phyloP scores from a whole-genome alignment of 2,329 filamentous ascomycete genomes.

The Alternaria sp. region DNA sequence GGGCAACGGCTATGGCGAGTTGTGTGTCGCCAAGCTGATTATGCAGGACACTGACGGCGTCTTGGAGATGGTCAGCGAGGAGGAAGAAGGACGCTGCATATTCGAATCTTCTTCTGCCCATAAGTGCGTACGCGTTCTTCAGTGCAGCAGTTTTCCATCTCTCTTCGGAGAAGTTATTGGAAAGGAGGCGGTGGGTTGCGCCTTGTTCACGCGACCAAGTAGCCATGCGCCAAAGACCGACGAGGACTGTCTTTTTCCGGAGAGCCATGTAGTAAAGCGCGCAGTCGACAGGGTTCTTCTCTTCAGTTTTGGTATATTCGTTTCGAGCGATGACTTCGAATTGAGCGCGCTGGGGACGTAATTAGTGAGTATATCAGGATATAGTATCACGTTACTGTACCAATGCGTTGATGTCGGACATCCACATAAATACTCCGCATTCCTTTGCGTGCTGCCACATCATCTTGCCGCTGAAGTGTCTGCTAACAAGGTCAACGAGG shows the following conservation, averaged over 20 bases:
- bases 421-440: constrained; percentile 94
- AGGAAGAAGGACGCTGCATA: constrained; percentile 98
- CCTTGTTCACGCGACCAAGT: constrained; percentile 86
- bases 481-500: constrained; percentile 79
- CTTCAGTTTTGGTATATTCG: constrained; percentile 87
- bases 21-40: constrained; percentile 89
- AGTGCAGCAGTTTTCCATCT: constrained; percentile 89
- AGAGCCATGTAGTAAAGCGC: constrained; percentile 91
- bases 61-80: constrained; percentile 81
- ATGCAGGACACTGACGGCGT: constrained; percentile 85
- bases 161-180: constrained; percentile 88
- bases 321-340: constrained; percentile 92
- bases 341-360: constrained; percentile 66
- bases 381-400: constrained; percentile 60
- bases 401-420: constrained; percentile 77
- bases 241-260: constrained; percentile 86
- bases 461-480: constrained; percentile 80
- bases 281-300: constrained; percentile 90
- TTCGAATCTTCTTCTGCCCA: constrained; percentile 89
- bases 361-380: background rate
- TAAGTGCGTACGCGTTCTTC: constrained; percentile 95
- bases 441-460: constrained; percentile 86
- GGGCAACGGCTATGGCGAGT: constrained; percentile 84
- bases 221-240: constrained; percentile 95
- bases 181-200: constrained; percentile 78